Evolutionary conservation across 345 rosid species (phyloP).

Genomic region (Populus ilicifolia): DNA sequence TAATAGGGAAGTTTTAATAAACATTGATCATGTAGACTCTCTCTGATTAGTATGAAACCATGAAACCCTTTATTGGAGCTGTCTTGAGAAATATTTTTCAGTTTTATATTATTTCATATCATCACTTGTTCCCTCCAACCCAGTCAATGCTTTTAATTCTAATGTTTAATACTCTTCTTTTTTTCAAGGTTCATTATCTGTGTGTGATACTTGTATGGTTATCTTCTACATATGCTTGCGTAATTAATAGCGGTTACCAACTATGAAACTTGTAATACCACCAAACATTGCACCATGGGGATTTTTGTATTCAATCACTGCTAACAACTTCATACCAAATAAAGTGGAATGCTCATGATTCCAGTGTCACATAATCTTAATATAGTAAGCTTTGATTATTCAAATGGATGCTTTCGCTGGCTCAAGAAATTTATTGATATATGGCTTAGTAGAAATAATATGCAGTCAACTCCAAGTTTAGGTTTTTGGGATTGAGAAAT

Average conservation of each 20-base stretch:
- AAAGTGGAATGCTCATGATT: neutral
- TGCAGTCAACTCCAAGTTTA: neutral
- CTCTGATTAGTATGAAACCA: neutral
- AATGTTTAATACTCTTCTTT: no score
- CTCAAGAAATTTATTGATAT: neutral
- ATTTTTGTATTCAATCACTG: neutral
- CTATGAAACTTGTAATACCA: neutral
- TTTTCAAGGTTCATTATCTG: neutral
- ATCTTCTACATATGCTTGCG: neutral
- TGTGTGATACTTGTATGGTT: neutral
- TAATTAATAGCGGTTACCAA: neutral
- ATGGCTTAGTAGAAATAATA: neutral
- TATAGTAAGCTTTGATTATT: neutral
- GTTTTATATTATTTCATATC: neutral
- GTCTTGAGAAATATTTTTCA: neutral
- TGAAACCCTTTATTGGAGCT: neutral
- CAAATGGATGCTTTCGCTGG: neutral
- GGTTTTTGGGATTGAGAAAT: constrained; percentile 5
- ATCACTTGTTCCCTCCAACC: neutral
- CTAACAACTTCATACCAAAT: neutral
- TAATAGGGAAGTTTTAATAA: neutral
- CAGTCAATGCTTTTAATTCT: neutral
- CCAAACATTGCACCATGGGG: neutral
- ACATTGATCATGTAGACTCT: neutral
- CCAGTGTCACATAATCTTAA: neutral